phyloP scores from a whole-genome alignment of 352 stramenopile species.

The Phytophthora cajani region DNA sequence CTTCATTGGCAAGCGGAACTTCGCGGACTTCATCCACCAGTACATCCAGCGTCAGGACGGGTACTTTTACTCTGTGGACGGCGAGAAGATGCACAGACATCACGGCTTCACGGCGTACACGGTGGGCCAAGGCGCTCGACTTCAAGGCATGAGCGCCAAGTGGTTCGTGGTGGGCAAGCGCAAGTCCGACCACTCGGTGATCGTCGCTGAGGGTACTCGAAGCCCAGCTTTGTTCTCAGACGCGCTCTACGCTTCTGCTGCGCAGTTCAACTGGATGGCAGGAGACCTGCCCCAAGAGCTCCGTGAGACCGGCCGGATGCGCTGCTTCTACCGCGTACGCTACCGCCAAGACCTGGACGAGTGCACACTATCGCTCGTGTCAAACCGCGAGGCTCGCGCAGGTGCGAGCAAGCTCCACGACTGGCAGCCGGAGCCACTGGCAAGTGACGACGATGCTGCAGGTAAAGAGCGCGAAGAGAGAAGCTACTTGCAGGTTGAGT shows the following conservation, averaged over 20 bases:
- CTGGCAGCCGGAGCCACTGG: slow-evolving; percentile 35
- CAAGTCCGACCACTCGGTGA: slow-evolving; percentile 75
- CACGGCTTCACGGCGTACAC: slow-evolving; percentile 91
- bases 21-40: slow-evolving; percentile 93
- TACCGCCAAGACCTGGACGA: slow-evolving; percentile 79
- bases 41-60: slow-evolving; percentile 86
- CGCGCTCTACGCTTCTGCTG: slow-evolving; percentile 74
- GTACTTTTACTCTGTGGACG: slow-evolving; percentile 83
- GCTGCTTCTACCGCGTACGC: slow-evolving; percentile 81
- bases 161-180: slow-evolving; percentile 91
- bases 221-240: slow-evolving; percentile 93
- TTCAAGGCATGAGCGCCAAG: slow-evolving; percentile 89
- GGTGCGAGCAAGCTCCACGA: slow-evolving; percentile 60
- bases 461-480: neutral
- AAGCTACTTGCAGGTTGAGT: slow-evolving; percentile 73
- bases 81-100: slow-evolving; percentile 69
- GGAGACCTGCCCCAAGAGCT: slow-evolving; percentile 54
- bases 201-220: slow-evolving; percentile 90
- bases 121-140: slow-evolving; percentile 92
- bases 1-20: slow-evolving; percentile 97
- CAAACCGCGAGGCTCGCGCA: slow-evolving; percentile 36
- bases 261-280: slow-evolving; percentile 93
- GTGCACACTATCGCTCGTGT: slow-evolving; percentile 72
- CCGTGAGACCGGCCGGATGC: slow-evolving; percentile 44
- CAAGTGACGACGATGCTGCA: slow-evolving; percentile 15